Evolutionary conservation across 768 basidiomycete species (phyloP), one percentile per base, ranked within the genome.

Genomic region (Lactarius psammicola): DNA sequence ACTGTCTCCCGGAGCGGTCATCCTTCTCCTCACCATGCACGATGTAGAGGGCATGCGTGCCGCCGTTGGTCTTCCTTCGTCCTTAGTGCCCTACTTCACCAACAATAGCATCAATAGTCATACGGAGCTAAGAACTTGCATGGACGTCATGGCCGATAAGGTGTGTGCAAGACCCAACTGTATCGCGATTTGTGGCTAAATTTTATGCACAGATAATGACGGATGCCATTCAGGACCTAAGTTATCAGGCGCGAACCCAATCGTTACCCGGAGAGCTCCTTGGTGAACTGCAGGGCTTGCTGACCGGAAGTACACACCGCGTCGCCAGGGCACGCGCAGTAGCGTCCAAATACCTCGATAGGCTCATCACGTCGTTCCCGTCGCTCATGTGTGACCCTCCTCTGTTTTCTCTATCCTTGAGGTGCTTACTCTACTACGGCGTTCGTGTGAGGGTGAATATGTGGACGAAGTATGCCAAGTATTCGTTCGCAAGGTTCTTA

Each of bases 381-480:
- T 94, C 95, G 17, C 79, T 99, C 58, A 90, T 97, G 85, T 98
- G 96, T 76, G 90, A 95, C 71, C 85, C 88, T 4, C 82, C 87
- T 11, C 82, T 15, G 90, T 98, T 7, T 94, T 89, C 69, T 86
- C 92, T 44, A 89, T 98, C 56, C 80, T 98, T 44, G 96, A 99
- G 72, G 88, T 93, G 54, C 81, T 99, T 65, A 98, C 97, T 0
- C 80, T 98, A 10, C 78, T 98, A 68, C 86, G 94, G 66, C 84
- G 87, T 56, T 87, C 94, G 0, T 94, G 92, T 72, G 93, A 98
- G 75, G 90, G 94, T 67, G 94, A 97, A 77, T 94, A 87, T 70
- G 78, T 85, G 4, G 94, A 98, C 76, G 96, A 98, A 85, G 95
- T 92, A 68, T 60, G 80, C 69, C 7, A 64, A 13, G 28, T 31